Evolutionary conservation across 352 stramenopile genomes (phyloP).

Genomic region (Phytophthora niederhauseri): DNA sequence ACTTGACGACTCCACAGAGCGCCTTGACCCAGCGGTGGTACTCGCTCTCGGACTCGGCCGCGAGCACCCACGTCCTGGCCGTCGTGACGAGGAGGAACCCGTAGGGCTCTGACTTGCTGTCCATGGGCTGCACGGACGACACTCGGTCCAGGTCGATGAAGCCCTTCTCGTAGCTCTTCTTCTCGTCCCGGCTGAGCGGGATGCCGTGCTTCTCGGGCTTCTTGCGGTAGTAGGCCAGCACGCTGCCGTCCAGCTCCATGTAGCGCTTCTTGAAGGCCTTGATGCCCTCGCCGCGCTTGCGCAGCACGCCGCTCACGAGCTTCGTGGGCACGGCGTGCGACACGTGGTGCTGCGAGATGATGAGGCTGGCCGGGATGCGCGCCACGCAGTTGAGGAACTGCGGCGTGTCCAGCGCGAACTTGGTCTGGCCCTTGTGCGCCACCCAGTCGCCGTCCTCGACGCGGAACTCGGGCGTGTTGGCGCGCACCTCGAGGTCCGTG

Average conservation of each 20-base stretch:
- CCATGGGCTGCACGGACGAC: conserved; percentile 74
- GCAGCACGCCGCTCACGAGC: conserved; percentile 58
- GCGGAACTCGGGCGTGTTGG: conserved; percentile 86
- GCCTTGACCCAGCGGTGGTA: conserved; percentile 84
- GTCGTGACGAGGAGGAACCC: conserved; percentile 80
- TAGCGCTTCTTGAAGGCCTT: conserved; percentile 79
- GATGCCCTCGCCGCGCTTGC: conserved; percentile 79
- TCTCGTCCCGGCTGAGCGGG: conserved; percentile 65
- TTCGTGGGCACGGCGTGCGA: conserved; percentile 35
- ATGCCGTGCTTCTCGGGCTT: conserved; percentile 79
- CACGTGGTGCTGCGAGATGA: conserved; percentile 52
- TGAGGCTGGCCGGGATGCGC: conserved; percentile 61
- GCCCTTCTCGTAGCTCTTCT: conserved; percentile 65
- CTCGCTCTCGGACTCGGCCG: conserved; percentile 67
- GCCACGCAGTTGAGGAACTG: conserved; percentile 73
- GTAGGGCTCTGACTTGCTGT: conserved; percentile 56
- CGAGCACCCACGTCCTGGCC: conserved; percentile 70
- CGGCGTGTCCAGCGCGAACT: conserved; percentile 68
- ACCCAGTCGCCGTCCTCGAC: conserved; percentile 84
- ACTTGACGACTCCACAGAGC: conserved; percentile 82
- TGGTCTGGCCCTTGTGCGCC: conserved; percentile 71
- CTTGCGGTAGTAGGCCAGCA: conserved; percentile 83
- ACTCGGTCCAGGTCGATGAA: conserved; percentile 76
- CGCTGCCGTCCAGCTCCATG: conserved; percentile 76
- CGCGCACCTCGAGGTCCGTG: conserved; percentile 77